Conservation (phyloP, 1,284 basidiomycete genomes). For the Blastosporella zonata region DNA sequence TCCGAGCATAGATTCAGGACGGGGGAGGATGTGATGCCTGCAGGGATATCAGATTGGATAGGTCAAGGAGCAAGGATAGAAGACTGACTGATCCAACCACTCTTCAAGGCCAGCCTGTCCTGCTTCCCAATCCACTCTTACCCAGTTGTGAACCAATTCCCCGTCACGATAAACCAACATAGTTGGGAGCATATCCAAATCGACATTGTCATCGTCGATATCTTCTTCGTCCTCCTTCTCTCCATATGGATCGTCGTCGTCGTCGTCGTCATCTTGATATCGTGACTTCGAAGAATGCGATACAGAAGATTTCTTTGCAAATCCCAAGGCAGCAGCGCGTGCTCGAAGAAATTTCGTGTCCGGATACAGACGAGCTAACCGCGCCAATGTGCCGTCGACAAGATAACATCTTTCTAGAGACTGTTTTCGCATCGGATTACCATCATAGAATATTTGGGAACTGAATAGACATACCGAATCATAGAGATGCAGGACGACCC, state of each 20-base stretch:
- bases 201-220: constrained; percentile 52
- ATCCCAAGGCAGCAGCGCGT: constrained; percentile 73
- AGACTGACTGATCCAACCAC: constrained; percentile 56
- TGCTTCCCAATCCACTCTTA: constrained; percentile 83
- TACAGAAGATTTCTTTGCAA: constrained; percentile 46
- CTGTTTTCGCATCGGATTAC: constrained; percentile 33
- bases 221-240: constrained; percentile 38
- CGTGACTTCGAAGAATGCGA: constrained; percentile 15
- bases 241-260: constrained; percentile 43
- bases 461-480: constrained; percentile 58
- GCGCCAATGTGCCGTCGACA: constrained; percentile 67
- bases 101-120: constrained; percentile 64
- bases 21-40: constrained; percentile 48
- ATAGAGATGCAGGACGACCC: constrained; percentile 83
- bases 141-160: constrained; percentile 80
- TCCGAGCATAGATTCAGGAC: constrained; percentile 24
- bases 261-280: constrained; percentile 39
- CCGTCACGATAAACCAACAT: constrained; percentile 79
- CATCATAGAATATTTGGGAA: not conserved
- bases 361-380: constrained; percentile 66
- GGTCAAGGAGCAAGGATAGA: not conserved
- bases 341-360: constrained; percentile 78
- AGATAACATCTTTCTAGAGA: constrained; percentile 70
- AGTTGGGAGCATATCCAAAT: constrained; percentile 81
- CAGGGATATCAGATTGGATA: not conserved